Percentiles rank a stretch among this genome's conserved stretches.
phyloP scores from a whole-genome alignment of 2,329 filamentous ascomycete genomes.

The Colletotrichum neosansevieriae region DNA sequence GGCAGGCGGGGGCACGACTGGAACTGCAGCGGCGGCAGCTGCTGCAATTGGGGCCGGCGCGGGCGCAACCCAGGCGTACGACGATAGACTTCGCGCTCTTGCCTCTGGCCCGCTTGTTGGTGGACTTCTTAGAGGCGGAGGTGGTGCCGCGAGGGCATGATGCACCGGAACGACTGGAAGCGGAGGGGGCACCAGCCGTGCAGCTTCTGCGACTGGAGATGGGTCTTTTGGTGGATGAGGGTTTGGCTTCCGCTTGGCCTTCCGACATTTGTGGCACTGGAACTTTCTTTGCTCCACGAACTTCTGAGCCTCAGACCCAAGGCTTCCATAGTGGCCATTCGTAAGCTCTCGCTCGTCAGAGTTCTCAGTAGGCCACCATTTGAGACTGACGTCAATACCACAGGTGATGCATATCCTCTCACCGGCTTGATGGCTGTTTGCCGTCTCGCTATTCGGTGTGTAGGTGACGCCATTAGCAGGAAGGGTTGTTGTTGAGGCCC shows the following conservation, averaged over 20 bases:
- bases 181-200: constrained; percentile 35
- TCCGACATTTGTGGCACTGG: constrained; percentile 82
- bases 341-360: constrained; percentile 63
- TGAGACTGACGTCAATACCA: constrained; percentile 77
- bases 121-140: constrained; percentile 38
- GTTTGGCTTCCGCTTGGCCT: constrained; percentile 60
- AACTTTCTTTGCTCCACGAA: constrained; percentile 71
- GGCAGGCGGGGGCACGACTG: constrained; percentile 34
- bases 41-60: constrained; percentile 37
- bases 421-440: constrained; percentile 49
- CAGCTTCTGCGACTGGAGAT: constrained; percentile 26
- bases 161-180: constrained; percentile 45
- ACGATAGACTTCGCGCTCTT: constrained; percentile 39
- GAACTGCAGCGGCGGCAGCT: constrained; percentile 41
- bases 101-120: constrained; percentile 37
- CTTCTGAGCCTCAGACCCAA: constrained; percentile 68
- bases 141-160: constrained; percentile 44
- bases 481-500: constrained; percentile 66
- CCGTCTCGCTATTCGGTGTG: constrained; percentile 8
- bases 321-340: constrained; percentile 63
- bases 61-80: constrained; percentile 39
- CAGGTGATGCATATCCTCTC: constrained; percentile 74
- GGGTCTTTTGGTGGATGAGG: constrained; percentile 45
- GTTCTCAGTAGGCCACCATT: constrained; percentile 75
- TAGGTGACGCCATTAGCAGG: constrained; percentile 43